phyloP scores from a whole-genome alignment of 208 protist genomes.

The Wallacemonas rigidus region DNA sequence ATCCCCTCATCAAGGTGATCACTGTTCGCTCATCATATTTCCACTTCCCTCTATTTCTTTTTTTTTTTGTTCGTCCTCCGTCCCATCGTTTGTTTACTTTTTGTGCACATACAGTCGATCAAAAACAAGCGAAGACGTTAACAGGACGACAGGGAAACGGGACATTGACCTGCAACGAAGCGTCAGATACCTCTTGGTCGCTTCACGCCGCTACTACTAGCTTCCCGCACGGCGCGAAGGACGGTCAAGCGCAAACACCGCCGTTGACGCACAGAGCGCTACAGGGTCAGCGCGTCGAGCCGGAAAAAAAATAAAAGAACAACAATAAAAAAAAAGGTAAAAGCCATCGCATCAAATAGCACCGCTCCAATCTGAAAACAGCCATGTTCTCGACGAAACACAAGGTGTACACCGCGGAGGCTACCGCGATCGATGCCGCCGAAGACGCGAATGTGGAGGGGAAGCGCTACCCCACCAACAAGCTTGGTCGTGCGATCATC shows the following conservation, averaged over 20 bases:
- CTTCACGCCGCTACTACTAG: too few relatives aligned
- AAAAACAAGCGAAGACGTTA: too few relatives aligned
- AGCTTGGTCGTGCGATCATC: constrained; percentile 24
- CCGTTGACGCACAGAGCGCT: too few relatives aligned
- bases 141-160: too few relatives aligned
- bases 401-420: constrained; percentile 45
- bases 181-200: too few relatives aligned
- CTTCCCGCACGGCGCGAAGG: too few relatives aligned
- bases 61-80: not conserved
- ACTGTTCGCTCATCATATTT: too few relatives aligned
- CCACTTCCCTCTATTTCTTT: not conserved
- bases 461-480: constrained; percentile 44
- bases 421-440: constrained; percentile 25
- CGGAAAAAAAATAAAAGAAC: constrained; percentile 6
- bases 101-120: too few relatives aligned
- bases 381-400: constrained; percentile 25
- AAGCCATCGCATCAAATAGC: not conserved
- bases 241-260: too few relatives aligned
- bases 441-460: constrained; percentile 48
- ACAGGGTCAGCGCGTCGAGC: not conserved
- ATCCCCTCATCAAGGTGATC: too few relatives aligned
- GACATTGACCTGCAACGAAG: too few relatives aligned
- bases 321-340: not conserved
- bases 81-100: too few relatives aligned
- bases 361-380: not conserved